phyloP scores from a whole-genome alignment of 2,329 filamentous ascomycete species.

The Hypoxylon sp. region DNA sequence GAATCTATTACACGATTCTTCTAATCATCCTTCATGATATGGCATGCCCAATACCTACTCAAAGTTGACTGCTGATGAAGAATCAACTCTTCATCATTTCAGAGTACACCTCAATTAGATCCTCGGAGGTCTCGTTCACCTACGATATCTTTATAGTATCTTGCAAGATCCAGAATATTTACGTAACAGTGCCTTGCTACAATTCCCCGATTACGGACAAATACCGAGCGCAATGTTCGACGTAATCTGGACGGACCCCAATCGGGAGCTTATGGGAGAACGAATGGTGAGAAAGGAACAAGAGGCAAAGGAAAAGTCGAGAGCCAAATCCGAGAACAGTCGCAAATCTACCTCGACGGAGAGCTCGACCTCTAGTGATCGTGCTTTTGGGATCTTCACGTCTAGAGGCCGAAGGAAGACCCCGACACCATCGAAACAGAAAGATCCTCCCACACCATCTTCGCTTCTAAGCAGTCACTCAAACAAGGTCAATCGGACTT shows the following conservation, averaged over 20 bases:
- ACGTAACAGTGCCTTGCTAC: background rate
- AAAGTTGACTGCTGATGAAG: slow-evolving; percentile 18
- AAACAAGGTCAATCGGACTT: slow-evolving; percentile 34
- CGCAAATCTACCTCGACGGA: slow-evolving; percentile 53
- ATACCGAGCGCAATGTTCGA: slow-evolving; percentile 67
- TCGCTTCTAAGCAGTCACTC: slow-evolving; percentile 12
- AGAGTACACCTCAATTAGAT: slow-evolving; percentile 2
- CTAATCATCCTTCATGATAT: slow-evolving; percentile 17
- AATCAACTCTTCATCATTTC: slow-evolving; percentile 6
- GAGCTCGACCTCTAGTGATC: slow-evolving; percentile 53
- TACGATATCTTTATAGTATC: no score
- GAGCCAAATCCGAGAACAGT: slow-evolving; percentile 40
- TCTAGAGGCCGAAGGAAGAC: slow-evolving; percentile 51
- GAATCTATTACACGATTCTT: slow-evolving; percentile 1
- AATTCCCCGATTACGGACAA: background rate
- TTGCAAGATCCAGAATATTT: slow-evolving; percentile 21
- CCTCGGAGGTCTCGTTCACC: background rate
- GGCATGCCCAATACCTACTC: slow-evolving; percentile 11
- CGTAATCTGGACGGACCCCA: slow-evolving; percentile 65
- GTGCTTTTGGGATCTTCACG: slow-evolving; percentile 56
- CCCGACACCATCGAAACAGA: slow-evolving; percentile 34
- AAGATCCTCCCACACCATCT: slow-evolving; percentile 9
- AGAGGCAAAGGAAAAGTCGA: slow-evolving; percentile 49
- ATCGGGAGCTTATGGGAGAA: slow-evolving; percentile 62
- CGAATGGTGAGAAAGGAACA: slow-evolving; percentile 59